Evolutionary conservation across 106 monocot species (phyloP).

Genomic region (Agapanthus africanus): DNA sequence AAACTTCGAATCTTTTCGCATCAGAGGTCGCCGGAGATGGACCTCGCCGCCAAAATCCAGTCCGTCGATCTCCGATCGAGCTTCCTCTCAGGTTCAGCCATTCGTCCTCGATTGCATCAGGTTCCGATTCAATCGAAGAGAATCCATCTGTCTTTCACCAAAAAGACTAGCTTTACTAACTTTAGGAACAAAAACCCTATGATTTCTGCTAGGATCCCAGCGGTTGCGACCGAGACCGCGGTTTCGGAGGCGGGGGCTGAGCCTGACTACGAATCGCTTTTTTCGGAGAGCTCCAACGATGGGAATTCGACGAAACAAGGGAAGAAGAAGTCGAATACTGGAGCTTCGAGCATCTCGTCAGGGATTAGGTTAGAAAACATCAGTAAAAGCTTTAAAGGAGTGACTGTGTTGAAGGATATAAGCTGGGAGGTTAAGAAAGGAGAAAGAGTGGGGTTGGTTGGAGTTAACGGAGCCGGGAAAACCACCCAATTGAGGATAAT

Average conservation of each 20-base stretch:
- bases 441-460: conserved; percentile 91
- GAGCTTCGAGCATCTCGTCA: conserved; percentile 84
- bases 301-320: conserved; percentile 13
- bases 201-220: conserved; percentile 21
- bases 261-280: conserved; percentile 42
- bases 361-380: conserved; percentile 78
- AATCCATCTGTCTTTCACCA: not conserved
- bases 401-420: conserved; percentile 72
- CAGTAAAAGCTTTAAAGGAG: conserved; percentile 80
- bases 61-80: conserved; percentile 45
- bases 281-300: conserved; percentile 25
- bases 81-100: conserved; percentile 24
- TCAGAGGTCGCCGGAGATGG: conserved; percentile 36
- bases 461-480: conserved; percentile 96
- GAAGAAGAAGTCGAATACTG: conserved; percentile 50
- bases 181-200: conserved; percentile 13
- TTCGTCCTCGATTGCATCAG: conserved; percentile 4
- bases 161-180: conserved; percentile 5
- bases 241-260: conserved; percentile 21
- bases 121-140: conserved; percentile 1
- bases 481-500: conserved; percentile 95
- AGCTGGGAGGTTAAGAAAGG: conserved; percentile 98
- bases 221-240: conserved; percentile 28
- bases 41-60: conserved; percentile 47
- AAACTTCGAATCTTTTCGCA: not conserved